phyloP scores from a whole-genome alignment of 257 asterid species.

The Solanum medicagineum region DNA sequence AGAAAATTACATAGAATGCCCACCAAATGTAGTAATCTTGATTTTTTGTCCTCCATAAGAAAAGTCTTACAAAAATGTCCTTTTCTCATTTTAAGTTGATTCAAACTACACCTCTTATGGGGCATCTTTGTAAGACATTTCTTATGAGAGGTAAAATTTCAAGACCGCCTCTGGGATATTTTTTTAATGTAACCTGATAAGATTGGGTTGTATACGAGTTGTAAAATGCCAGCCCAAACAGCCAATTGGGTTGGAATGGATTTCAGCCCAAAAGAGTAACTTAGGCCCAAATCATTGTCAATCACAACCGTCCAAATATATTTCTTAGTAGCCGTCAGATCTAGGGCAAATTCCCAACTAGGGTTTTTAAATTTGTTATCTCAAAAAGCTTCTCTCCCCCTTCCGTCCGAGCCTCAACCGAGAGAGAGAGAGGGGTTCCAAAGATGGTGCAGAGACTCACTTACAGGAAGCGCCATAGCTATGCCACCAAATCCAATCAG shows the following conservation, averaged over 20 bases:
- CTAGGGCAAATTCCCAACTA: neutral
- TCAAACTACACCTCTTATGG: no score
- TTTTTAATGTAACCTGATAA: no score
- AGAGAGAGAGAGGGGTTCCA: neutral
- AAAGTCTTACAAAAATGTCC: no score
- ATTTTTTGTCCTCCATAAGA: no score
- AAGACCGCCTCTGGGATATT: no score
- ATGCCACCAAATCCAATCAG: conserved; percentile 15
- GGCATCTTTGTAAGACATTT: no score
- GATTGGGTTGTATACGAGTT: neutral
- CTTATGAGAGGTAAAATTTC: no score
- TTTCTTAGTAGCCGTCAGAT: conserved; percentile 4
- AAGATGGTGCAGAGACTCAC: conserved; percentile 15
- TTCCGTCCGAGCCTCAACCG: neutral
- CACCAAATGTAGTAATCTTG: no score
- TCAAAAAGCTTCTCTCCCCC: neutral
- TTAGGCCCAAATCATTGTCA: neutral
- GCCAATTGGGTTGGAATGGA: conserved; percentile 36
- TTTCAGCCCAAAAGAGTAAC: conserved; percentile 8
- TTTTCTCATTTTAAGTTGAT: no score
- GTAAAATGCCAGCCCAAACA: neutral
- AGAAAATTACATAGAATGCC: no score
- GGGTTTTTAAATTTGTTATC: neutral
- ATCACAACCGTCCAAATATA: neutral
- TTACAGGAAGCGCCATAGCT: conserved; percentile 9